Evolutionary conservation across 1,284 basidiomycete species (phyloP), one percentile per base, ranked within the genome.

Genomic region (Cerioporus squamosus): DNA sequence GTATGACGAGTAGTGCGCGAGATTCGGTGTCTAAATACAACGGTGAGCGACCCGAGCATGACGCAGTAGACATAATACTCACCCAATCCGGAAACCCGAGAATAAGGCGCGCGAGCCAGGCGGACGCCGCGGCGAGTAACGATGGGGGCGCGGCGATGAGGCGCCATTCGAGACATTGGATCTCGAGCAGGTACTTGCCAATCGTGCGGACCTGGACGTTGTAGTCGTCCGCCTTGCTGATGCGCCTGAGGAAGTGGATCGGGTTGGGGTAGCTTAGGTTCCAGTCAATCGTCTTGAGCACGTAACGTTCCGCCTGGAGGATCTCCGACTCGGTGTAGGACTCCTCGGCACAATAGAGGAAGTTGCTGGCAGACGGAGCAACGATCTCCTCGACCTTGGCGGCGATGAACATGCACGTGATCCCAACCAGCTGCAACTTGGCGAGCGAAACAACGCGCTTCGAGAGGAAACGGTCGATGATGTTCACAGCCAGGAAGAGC

Each of bases 371-470:
- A 1, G 92, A 92, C 1, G 97, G 97, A 31, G 95, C 90, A 58
- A 98, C 85, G 62, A 97, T 93, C 76, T 99, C 97, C 74, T 99
- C 97, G 65, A 96, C 95, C 77, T 99, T 99, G 48, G 94, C 87
- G 0, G 97, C 89, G 63, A 99, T 83, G 76, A 98, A 97, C 74
- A 99, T 85, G 68, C 93, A 93, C 5, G 95, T 95, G 60, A 98
- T 83, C 59, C 97, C 97, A 53, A 98, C 95, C 18, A 98, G 87
- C 75, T 98, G 97, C 42, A 98, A 85, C 74, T 98, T 97, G 67
- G 90, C 88, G 18, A 98, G 84, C 6, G 95, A 96, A 48, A 98
- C 93, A 47, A 93, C 88, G 7, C 95, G 91, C 1, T 87, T 81
- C 2, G 94, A 95, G 24, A 98, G 86, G 84, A 99, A 98, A 51